Base-by-base conservation (phyloP, 2,329 filamentous ascomycete species). In the Fusarium odoratissimum region DNA sequence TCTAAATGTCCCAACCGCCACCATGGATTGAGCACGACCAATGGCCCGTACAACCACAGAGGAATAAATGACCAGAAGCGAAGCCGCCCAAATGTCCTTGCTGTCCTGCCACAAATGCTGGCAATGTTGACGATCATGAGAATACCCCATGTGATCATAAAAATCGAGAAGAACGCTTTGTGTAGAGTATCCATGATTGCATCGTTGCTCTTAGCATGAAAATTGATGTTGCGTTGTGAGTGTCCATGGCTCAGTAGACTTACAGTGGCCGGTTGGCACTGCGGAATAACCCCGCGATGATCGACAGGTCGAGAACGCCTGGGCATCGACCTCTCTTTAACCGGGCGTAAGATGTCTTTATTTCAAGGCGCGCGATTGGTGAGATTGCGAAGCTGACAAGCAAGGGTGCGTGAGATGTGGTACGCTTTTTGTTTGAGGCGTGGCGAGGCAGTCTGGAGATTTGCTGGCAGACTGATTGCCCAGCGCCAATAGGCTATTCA, bases 131-230 rank as follows among this genome's bases (percentile, higher is more conserved):
- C 17, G 16, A 69, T 9, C 4, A 45, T 46, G 25, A 69, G 38
- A 13, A 56, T 42, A 6, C 33, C 48, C 41, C 58, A 64, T 6
- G 41, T 0, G 35, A 69, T 64, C 23, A 69, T 60, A 23, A 69
- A 69, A 19, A 69, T 69, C 0, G 64, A 69, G 30, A 69, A 69
- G 17, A 60, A 69, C 1, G 67, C 64, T 60, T 60, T 17, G 21
- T 68, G 66, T 5, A 69, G 21, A 30, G 54, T 44, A 42, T 70
- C 14, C 67, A 70, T 70, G 10, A 19, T 52, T 33, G 16, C 10
- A 35, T 33, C 1, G 11, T 13, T 16, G 2, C 8, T 28, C 4
- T 3, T 1, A 35, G 8, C 3, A 16, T 16, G 7, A 30, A 28
- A 4, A 17, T 21, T 31, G 35, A 14, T 28, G 44, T 48, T 45